Base-by-base conservation (phyloP, 441 rosid genomes). In the Erodium moschatum region DNA sequence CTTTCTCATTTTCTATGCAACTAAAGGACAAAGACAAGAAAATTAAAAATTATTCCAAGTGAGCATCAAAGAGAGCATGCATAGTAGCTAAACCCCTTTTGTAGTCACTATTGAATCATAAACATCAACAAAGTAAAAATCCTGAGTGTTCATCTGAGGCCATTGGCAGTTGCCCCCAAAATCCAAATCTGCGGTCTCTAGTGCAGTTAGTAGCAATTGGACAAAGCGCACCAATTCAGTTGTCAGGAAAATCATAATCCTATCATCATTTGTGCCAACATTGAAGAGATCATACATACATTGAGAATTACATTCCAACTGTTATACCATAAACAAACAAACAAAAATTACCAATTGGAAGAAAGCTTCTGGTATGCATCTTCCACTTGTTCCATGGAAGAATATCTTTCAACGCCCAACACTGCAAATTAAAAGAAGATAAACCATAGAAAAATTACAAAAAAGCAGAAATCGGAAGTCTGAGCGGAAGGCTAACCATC, bases 401-500 rank as follows among this genome's bases (percentile, higher is more conserved):
- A 8, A 21, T 61, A 20, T 10, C 64, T 24, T 13, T 24, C 33
- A 12, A 24, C 15, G 24, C 64, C 64, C 64, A 61, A 61, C 11
- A 61, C 64, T 61, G 64, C n/a, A 10, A 61, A 61, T 1, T 3
- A 2, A 61, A 24, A 11, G 0, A 60, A 20, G 9, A 2, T 3
- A 11, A 60, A 20, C 0, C 20, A 21, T 60, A 11, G 21, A 2
- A 18, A 9, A 9, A 21, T 20, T 2, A 3, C 10, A 60, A 21
- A 11, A 24, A 61, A 61, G 9, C 33, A 24, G 10, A 20, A 20
- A 20, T 10, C 3, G 24, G 1, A 27, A 2, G 64, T 6, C 29
- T 58, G 33, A 21, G 64, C 7, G 31, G 21, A 4, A 9, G 69
- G 65, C 54, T 16, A 19, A 74, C 77, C 66, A 16, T 74, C 77